Percentiles rank a stretch among this genome's conserved stretches.
Evolutionary conservation across 305 asterid genomes (phyloP).

Genomic region (Fraxinus greggii): DNA sequence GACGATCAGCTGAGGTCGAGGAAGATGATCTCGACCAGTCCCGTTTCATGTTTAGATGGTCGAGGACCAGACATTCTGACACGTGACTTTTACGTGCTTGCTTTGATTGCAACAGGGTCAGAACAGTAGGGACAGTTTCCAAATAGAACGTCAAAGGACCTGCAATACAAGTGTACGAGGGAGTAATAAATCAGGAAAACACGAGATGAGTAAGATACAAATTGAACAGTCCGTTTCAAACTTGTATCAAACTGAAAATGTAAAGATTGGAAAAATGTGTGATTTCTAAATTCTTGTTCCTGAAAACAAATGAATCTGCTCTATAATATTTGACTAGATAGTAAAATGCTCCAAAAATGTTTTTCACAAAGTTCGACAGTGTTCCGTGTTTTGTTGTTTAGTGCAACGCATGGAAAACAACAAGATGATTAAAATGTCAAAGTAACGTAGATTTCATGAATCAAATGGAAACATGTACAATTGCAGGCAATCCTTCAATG

Average conservation of each 20-base stretch:
- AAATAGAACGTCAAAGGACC: constrained; percentile 80
- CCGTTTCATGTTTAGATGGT: background rate
- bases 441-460: background rate
- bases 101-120: constrained; percentile 75
- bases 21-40: background rate
- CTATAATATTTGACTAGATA: background rate
- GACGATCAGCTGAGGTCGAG: background rate
- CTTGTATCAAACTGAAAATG: background rate
- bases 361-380: background rate
- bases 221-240: background rate
- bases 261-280: background rate
- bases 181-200: background rate
- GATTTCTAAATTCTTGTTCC: background rate
- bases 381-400: background rate
- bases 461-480: background rate
- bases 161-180: constrained; percentile 28
- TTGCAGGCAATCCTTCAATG: background rate
- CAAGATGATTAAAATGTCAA: background rate
- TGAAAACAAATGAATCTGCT: background rate
- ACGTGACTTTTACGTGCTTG: constrained; percentile 36
- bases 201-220: background rate
- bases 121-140: constrained; percentile 93
- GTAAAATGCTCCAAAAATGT: background rate
- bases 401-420: background rate
- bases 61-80: background rate